Evolutionary conservation across 371 early-diverging fungal genomes (phyloP).

Genomic region (Paraphysoderma sedebokerense): DNA sequence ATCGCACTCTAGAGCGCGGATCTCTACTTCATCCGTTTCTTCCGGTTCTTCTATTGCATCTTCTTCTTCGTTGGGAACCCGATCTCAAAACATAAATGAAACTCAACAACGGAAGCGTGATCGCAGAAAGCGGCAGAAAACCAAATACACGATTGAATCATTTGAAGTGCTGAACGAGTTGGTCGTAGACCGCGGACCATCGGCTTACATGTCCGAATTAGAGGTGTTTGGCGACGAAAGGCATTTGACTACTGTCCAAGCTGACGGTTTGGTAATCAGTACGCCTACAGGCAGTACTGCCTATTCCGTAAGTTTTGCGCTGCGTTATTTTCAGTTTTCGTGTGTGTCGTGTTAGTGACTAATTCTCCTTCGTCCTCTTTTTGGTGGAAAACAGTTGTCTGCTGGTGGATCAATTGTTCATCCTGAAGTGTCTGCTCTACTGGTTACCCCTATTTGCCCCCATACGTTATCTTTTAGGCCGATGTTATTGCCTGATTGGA

Average conservation of each 20-base stretch:
- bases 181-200: conserved; percentile 75
- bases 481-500: conserved; percentile 28
- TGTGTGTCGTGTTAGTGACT: too few species aligned
- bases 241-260: conserved; percentile 67
- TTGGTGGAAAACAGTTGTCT: conserved; percentile 15
- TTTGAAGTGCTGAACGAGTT: conserved; percentile 52
- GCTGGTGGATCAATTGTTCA: conserved; percentile 39
- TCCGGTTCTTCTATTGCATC: too few species aligned
- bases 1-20: too few species aligned
- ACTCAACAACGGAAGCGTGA: conserved; percentile 6
- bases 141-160: conserved; percentile 14
- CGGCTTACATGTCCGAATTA: conserved; percentile 65
- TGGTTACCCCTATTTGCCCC: conserved; percentile 39
- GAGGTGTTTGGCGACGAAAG: conserved; percentile 77
- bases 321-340: too few species aligned
- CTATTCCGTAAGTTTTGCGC: conserved; percentile 42
- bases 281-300: conserved; percentile 94
- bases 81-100: conserved; percentile 4
- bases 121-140: too few species aligned
- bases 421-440: conserved; percentile 22
- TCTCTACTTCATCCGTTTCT: too few species aligned
- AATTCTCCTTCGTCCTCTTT: too few species aligned
- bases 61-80: background rate
- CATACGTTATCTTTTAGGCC: conserved; percentile 36
- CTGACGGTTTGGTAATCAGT: conserved; percentile 78